These are phyloP conservation scores for Rosa lucieae DNA, from an alignment of 306 rosid species.

Conservation along the genomic window DNA sequence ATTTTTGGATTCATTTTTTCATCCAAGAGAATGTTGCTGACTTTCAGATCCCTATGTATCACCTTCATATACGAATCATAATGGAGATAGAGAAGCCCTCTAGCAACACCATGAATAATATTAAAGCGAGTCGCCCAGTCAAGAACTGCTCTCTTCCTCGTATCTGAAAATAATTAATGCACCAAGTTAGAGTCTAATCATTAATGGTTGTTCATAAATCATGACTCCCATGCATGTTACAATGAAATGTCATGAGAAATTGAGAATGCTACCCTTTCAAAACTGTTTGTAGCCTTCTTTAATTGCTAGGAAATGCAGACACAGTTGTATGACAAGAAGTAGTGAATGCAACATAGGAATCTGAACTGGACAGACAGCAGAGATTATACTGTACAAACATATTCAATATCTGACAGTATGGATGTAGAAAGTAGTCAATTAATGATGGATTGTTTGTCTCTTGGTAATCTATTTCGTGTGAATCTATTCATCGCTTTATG, in stretches of 20 bases:
- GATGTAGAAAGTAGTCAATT: too few species aligned
- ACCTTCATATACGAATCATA: slow-evolving; percentile 21
- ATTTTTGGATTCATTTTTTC: slow-evolving; percentile 41
- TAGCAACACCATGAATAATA: slow-evolving; percentile 22
- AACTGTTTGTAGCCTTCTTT: background rate
- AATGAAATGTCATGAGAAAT: background rate
- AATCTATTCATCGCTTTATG: background rate
- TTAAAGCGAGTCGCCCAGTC: slow-evolving; percentile 21
- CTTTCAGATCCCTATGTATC: slow-evolving; percentile 37
- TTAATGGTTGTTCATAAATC: background rate
- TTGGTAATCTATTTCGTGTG: too few species aligned
- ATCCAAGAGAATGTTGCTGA: slow-evolving; percentile 32
- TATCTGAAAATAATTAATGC: background rate
- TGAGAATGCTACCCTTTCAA: background rate
- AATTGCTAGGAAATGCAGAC: background rate
- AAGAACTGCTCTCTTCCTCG: slow-evolving; percentile 4
- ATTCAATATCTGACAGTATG: too few species aligned
- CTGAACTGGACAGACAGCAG: background rate
- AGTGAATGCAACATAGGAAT: background rate
- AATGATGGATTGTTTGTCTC: too few species aligned
- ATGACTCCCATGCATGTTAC: background rate
- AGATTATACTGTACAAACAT: too few species aligned
- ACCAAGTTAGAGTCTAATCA: background rate
- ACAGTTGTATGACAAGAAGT: background rate
- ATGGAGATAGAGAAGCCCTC: slow-evolving; percentile 31